Base-by-base conservation (phyloP, 116 monocot genomes). In the Phalaenopsis hybrid region DNA sequence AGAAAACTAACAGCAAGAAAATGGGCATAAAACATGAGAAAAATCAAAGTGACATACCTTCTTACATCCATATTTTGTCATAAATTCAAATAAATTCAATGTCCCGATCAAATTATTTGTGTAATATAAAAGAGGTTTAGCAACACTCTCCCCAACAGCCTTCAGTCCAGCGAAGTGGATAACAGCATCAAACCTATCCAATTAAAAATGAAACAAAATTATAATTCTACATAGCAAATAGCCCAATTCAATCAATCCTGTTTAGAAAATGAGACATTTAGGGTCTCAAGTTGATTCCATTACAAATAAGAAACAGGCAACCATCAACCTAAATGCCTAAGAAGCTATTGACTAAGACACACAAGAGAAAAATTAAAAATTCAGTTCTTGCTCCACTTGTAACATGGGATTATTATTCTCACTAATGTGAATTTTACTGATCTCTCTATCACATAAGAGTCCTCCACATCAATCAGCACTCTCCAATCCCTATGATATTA, bases 161-260 rank as follows among this genome's bases (percentile, higher is more conserved):
- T 89, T 89, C 10, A 89, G 78, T 25, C 89, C 89, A 79, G 90
- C 90, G 82, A 90, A 90, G 57, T 90, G 90, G 55, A 90, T 87
- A 44, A 90, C 90, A 79, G 90, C 90, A 83, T 90, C 87, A 80
- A 87, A 90, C 44, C 90, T 90, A 76, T 52, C 52, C 17, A 43
- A 16, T 21, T 41, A 45, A 58, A 81, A 43, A 75, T 20, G 45
- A 75, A 43, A 13, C 18, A 6, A 9, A 13, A 44, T 65, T 65
- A 65, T 65, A 25, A 65, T 73, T 9, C 50, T 7, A 31, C 1
- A n/a, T 11, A 76, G 49, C 5, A 33, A 21, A 50, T 49, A 37
- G 20, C 37, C n/a, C 9, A 48, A 58, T 46, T 11, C 31, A 34
- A 50, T 21, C 83, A 73, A 65, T 23, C 5, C 25, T 21, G 7